Percentiles rank a stretch among this genome's conserved stretches.
Conservation (phyloP, 257 asterid genomes). For the Solanum bukasovii region DNA sequence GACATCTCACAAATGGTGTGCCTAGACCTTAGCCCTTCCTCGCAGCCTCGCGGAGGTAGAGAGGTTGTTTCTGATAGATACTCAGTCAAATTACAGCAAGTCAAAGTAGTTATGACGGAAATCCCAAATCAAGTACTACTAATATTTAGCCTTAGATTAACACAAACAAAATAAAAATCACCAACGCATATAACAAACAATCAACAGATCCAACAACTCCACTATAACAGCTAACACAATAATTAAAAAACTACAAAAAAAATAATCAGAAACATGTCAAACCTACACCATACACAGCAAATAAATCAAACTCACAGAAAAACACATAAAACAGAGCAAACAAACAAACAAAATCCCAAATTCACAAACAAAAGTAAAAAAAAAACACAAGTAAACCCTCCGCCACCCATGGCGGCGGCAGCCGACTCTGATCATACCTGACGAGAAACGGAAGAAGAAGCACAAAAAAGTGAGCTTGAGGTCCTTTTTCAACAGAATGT, state of each 20-base stretch:
- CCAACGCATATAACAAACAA: neutral
- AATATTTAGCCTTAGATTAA: neutral
- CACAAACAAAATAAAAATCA: neutral
- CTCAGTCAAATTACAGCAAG: neutral
- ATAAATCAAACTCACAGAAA: neutral
- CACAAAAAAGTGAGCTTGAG: neutral
- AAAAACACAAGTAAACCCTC: neutral
- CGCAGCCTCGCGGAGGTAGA: neutral
- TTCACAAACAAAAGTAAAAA: neutral
- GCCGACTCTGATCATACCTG: neutral
- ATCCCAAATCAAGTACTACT: neutral
- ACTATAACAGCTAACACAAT: neutral
- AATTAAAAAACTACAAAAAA: neutral
- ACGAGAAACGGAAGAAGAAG: neutral
- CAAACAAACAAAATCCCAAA: neutral
- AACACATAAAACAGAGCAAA: neutral
- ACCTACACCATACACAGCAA: neutral
- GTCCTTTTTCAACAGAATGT: neutral
- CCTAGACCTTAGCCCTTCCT: neutral
- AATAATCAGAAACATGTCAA: neutral
- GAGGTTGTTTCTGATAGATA: neutral
- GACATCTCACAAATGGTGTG: neutral
- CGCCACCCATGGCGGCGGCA: neutral
- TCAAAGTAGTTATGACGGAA: neutral
- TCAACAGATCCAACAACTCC: slow-evolving; percentile 1